A percentile compares a stretch with the other conserved stretches of the same genome.
Evolutionary conservation across 169 alveolate genomes (phyloP).

Genomic region (Eimeria necatrix): DNA sequence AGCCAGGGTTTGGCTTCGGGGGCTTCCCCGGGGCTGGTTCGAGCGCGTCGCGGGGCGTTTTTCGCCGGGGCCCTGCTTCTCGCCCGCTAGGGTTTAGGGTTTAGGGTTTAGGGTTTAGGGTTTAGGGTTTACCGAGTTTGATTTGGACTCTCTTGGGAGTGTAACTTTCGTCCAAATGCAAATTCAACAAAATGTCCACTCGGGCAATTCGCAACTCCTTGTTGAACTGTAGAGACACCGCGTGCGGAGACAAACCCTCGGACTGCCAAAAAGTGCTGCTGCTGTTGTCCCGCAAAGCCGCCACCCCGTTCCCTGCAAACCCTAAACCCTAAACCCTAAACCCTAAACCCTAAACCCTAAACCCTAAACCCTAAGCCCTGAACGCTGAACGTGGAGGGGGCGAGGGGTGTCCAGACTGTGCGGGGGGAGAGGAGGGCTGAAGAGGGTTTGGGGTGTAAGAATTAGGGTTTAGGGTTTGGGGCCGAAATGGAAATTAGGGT

Average conservation of each 20-base stretch:
- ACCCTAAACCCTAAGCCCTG: neutral
- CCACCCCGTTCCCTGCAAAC: slow-evolving; percentile 84
- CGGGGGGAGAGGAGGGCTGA: neutral
- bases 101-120: no score
- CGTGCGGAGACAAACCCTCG: slow-evolving; percentile 91
- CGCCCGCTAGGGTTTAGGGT: no score
- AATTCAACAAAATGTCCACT: slow-evolving; percentile 89
- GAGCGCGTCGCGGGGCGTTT: no score
- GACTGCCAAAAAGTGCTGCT: slow-evolving; percentile 92
- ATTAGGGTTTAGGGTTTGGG: no score
- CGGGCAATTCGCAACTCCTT: slow-evolving; percentile 87
- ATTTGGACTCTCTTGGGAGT: slow-evolving; percentile 90
- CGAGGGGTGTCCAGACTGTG: neutral
- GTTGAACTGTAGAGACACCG: slow-evolving; percentile 89
- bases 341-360: neutral
- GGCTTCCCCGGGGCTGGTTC: no score
- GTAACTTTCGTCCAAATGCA: slow-evolving; percentile 90
- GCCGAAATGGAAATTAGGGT: no score
- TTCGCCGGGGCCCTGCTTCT: no score
- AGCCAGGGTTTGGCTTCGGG: neutral
- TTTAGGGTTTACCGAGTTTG: slow-evolving; percentile 87
- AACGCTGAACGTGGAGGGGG: neutral
- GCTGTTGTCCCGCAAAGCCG: slow-evolving; percentile 90
- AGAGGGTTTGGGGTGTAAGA: no score
- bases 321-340: neutral